A percentile compares a stretch with the other conserved stretches of the same genome.
phyloP scores from a whole-genome alignment of 2,329 filamentous ascomycete species.

The Cladophialophora chaetospira region DNA sequence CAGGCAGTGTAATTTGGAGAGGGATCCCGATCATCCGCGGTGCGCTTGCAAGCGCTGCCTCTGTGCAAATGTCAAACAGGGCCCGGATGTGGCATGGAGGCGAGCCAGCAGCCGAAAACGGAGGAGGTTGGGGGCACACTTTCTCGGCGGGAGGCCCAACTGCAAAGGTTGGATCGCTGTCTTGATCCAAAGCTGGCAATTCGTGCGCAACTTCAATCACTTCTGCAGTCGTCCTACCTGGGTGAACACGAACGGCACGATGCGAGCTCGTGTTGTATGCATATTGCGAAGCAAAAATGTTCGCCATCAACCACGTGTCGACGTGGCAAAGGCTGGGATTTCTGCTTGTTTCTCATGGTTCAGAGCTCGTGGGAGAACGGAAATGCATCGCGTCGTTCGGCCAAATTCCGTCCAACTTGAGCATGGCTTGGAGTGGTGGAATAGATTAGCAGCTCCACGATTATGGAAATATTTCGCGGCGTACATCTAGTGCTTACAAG shows the following conservation, averaged over 20 bases:
- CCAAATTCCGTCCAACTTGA: background rate
- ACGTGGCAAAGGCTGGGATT: conserved; percentile 10
- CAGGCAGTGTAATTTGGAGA: background rate
- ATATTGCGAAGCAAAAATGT: conserved; percentile 6
- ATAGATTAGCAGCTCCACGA: background rate
- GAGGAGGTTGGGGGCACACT: background rate
- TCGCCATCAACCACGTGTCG: conserved; percentile 19
- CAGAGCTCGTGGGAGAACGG: background rate
- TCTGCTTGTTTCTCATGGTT: background rate
- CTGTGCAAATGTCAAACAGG: background rate
- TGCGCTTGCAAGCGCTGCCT: background rate
- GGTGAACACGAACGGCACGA: conserved; percentile 16
- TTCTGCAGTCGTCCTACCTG: no score
- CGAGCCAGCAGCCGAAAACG: background rate
- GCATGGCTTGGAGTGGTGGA: background rate
- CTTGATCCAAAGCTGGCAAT: background rate
- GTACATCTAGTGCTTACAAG: conserved; percentile 8
- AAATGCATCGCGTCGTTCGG: background rate
- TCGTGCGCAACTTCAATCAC: background rate
- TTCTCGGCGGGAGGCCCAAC: conserved; percentile 25
- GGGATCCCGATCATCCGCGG: background rate
- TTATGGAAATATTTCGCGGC: background rate
- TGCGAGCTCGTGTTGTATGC: conserved; percentile 18
- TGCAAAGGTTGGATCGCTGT: conserved; percentile 6
- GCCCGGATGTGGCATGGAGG: conserved; percentile 3